Percentiles rank a stretch among this genome's conserved stretches.
phyloP scores from a whole-genome alignment of 257 asterid species.

The Craterostigma plantagineum region DNA sequence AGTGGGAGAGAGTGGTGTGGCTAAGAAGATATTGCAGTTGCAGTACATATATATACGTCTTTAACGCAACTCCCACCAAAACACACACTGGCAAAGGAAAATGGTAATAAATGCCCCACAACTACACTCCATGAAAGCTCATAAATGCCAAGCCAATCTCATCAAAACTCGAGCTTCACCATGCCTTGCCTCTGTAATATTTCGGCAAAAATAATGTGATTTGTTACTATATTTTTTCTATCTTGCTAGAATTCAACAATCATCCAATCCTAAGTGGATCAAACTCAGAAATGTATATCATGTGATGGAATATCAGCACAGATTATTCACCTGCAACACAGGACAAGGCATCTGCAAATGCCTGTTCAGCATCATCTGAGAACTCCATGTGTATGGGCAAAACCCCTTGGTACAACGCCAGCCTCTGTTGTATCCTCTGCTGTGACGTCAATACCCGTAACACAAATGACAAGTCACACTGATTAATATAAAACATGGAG shows the following conservation, averaged over 20 bases:
- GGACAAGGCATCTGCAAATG: conserved; percentile 58
- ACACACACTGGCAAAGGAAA: conserved; percentile 12
- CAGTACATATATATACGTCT: not conserved
- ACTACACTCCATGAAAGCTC: conserved; percentile 21
- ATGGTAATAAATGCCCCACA: conserved; percentile 35
- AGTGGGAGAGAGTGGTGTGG: no score
- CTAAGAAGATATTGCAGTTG: no score
- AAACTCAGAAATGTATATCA: no score
- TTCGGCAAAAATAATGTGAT: no score
- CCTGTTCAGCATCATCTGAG: conserved; percentile 66
- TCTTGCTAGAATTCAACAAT: no score
- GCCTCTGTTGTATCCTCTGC: conserved; percentile 80
- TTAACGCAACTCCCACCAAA: conserved; percentile 32
- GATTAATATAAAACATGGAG: no score
- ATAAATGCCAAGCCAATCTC: conserved; percentile 47
- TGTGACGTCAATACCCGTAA: no score
- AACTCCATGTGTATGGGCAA: conserved; percentile 84
- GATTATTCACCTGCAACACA: conserved; percentile 55
- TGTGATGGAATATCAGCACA: no score
- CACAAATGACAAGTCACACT: no score
- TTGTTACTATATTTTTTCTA: no score
- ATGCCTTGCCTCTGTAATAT: conserved; percentile 49
- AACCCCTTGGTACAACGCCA: conserved; percentile 86
- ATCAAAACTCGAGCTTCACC: conserved; percentile 32
- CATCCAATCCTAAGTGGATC: no score